Conservation (phyloP, 305 asterid genomes). For the Fraxinus dipetala region DNA sequence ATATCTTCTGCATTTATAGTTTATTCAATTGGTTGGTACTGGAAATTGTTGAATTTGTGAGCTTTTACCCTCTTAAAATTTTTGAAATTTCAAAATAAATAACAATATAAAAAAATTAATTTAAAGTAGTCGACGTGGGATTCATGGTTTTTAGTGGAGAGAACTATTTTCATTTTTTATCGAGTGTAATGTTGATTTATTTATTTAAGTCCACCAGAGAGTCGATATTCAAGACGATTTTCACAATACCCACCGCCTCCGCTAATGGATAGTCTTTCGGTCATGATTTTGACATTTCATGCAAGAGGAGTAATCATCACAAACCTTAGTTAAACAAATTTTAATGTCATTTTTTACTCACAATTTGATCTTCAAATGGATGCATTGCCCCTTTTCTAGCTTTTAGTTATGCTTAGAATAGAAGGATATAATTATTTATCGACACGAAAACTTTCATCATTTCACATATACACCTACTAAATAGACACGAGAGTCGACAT, state of each 20-base stretch:
- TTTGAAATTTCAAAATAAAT: not conserved
- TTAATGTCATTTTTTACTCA: not conserved
- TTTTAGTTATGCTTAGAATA: not conserved
- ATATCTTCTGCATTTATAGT: constrained; percentile 9
- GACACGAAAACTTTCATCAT: not conserved
- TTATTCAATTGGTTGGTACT: constrained; percentile 21
- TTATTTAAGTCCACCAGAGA: not conserved
- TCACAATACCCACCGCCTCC: not conserved
- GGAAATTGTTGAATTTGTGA: not conserved
- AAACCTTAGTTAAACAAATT: not conserved
- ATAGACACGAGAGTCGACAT: not conserved
- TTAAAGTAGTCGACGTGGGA: not conserved
- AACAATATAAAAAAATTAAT: not conserved
- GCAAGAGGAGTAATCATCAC: not conserved
- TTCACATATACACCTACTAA: not conserved
- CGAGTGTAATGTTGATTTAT: not conserved
- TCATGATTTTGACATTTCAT: not conserved
- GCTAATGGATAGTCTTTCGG: not conserved
- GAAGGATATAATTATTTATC: not conserved
- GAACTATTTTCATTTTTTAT: not conserved
- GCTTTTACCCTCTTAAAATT: not conserved
- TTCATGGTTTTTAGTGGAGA: not conserved
- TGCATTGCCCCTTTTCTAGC: not conserved
- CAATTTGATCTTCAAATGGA: not conserved
- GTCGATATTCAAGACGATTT: not conserved